Percentiles rank a stretch among this genome's conserved stretches.
phyloP scores from a whole-genome alignment of 2,329 filamentous ascomycete species.

The Ceratocystis harringtonii region DNA sequence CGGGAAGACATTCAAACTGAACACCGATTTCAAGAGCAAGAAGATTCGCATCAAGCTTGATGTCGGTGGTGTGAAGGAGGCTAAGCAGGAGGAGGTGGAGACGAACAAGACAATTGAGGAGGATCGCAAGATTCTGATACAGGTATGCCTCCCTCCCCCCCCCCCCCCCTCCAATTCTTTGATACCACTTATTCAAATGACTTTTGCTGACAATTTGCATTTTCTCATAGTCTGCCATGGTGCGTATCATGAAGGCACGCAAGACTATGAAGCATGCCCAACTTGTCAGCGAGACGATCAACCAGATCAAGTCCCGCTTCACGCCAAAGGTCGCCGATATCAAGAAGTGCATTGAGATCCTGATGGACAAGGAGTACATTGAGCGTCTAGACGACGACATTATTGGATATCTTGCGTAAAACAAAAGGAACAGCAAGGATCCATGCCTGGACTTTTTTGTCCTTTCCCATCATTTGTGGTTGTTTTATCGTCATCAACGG shows the following conservation, averaged over 20 bases:
- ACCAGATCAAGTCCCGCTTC: slow-evolving; percentile 85
- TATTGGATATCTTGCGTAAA: slow-evolving; percentile 79
- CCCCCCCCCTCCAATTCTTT: neutral
- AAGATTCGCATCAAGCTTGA: slow-evolving; percentile 97
- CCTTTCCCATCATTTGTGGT: neutral
- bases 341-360: slow-evolving; percentile 98
- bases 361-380: slow-evolving; percentile 97
- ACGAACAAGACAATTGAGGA: slow-evolving; percentile 99
- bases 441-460: no score
- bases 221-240: slow-evolving; percentile 71
- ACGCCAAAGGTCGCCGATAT: slow-evolving; percentile 87
- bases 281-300: slow-evolving; percentile 88
- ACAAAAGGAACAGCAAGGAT: neutral
- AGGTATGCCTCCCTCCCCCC: slow-evolving; percentile 47
- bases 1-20: slow-evolving; percentile 68
- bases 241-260: slow-evolving; percentile 98
- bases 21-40: slow-evolving; percentile 95
- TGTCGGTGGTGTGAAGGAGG: slow-evolving; percentile 83
- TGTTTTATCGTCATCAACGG: neutral
- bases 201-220: slow-evolving; percentile 11
- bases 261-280: slow-evolving; percentile 98
- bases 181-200: no score
- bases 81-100: slow-evolving; percentile 90
- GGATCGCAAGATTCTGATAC: slow-evolving; percentile 86
- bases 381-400: slow-evolving; percentile 91